A percentile compares a stretch with the other conserved stretches of the same genome.
phyloP scores from a whole-genome alignment of 2,329 filamentous ascomycete genomes.

The Aspergillus brasiliensis region DNA sequence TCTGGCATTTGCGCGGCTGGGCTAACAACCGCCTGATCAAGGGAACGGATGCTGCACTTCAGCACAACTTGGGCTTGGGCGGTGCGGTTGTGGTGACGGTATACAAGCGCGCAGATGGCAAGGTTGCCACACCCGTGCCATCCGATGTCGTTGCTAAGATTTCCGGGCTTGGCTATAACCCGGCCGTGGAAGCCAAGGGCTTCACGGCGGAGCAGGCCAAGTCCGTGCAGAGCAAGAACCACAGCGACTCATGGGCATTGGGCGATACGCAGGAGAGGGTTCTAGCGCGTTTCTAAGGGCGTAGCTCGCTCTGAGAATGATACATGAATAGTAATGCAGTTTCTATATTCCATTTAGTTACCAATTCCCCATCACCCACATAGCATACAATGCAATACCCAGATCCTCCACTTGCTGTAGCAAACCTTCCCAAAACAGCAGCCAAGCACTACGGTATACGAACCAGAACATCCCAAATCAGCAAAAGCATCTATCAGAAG shows the following conservation, averaged over 20 bases:
- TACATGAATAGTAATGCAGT: not conserved
- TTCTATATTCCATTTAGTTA: too few relatives aligned
- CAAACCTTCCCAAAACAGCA: too few relatives aligned
- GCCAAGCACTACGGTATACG: too few relatives aligned
- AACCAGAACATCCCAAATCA: too few relatives aligned
- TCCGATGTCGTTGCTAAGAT: constrained; percentile 65
- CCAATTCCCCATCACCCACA: too few relatives aligned
- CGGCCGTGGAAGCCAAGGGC: constrained; percentile 83
- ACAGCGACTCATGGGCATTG: constrained; percentile 72
- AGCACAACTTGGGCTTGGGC: constrained; percentile 91
- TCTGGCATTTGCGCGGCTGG: constrained; percentile 95
- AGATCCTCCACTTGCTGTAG: too few relatives aligned
- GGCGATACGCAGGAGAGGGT: constrained; percentile 74
- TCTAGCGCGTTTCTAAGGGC: constrained; percentile 63
- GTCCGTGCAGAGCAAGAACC: constrained; percentile 69
- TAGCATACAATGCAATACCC: too few relatives aligned
- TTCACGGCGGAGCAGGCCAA: constrained; percentile 78
- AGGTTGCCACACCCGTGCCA: constrained; percentile 61
- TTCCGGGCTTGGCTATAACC: constrained; percentile 83
- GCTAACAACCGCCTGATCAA: constrained; percentile 80
- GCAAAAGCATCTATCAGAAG: too few relatives aligned
- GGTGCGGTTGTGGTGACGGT: constrained; percentile 90
- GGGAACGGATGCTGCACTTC: constrained; percentile 71
- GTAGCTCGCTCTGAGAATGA: not conserved
- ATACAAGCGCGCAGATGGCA: constrained; percentile 80